Percentiles rank a stretch among this genome's conserved stretches.
phyloP scores from a whole-genome alignment of 208 protist genomes.

The Crithidia fasciculata region DNA sequence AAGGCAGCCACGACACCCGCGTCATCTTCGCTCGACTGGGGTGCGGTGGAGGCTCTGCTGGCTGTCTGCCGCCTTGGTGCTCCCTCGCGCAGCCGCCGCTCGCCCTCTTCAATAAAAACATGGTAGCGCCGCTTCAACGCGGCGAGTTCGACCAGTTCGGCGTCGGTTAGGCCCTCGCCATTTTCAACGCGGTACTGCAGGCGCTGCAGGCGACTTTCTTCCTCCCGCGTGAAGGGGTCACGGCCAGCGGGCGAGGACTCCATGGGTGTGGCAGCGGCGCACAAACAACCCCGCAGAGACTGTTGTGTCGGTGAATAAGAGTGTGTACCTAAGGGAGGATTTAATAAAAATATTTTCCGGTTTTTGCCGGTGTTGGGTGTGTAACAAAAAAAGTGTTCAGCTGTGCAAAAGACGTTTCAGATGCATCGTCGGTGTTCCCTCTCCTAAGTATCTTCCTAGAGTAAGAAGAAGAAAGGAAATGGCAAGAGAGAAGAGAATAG shows the following conservation, averaged over 20 bases:
- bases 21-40: background rate
- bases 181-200: constrained; percentile 33
- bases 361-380: too few relatives aligned
- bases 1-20: constrained; percentile 35
- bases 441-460: too few relatives aligned
- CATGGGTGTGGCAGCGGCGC: constrained; percentile 7
- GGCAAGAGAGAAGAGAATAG: too few relatives aligned
- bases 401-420: too few relatives aligned
- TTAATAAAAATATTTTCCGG: too few relatives aligned
- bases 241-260: background rate
- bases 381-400: too few relatives aligned
- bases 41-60: background rate
- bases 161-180: constrained; percentile 30
- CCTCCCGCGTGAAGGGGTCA: constrained; percentile 50
- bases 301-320: too few relatives aligned
- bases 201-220: constrained; percentile 51
- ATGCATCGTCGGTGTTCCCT: too few relatives aligned
- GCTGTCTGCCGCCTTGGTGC: background rate
- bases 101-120: constrained; percentile 58
- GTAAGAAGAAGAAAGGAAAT: too few relatives aligned
- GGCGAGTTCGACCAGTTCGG: constrained; percentile 51
- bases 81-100: constrained; percentile 40
- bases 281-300: too few relatives aligned
- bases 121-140: constrained; percentile 56
- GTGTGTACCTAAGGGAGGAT: too few relatives aligned